Evolutionary conservation across 768 basidiomycete genomes (phyloP).

Genomic region (Trametes cingulata): DNA sequence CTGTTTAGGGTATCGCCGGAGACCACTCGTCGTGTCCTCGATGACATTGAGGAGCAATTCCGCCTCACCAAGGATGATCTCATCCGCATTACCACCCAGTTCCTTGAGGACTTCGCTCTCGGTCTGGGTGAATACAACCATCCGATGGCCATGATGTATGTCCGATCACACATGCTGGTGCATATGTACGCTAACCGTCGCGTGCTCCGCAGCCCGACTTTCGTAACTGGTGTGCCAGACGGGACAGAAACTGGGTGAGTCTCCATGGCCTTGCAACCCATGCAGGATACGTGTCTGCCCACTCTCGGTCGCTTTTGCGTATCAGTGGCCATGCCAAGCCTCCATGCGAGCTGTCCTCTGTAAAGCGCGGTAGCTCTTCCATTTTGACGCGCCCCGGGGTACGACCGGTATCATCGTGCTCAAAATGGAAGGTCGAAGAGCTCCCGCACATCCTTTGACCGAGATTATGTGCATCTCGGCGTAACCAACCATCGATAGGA

Average conservation of each 20-base stretch:
- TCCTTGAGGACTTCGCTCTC: conserved; percentile 74
- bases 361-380: neutral
- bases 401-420: conserved; percentile 18
- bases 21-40: conserved; percentile 51
- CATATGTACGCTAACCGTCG: neutral
- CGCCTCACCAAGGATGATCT: conserved; percentile 61
- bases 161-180: neutral
- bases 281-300: neutral
- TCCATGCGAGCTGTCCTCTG: neutral
- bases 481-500: conserved; percentile 14
- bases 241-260: conserved; percentile 89
- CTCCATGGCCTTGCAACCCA: neutral
- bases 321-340: neutral
- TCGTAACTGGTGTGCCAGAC: conserved; percentile 93
- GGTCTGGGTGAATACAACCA: conserved; percentile 76
- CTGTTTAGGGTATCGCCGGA: conserved; percentile 36
- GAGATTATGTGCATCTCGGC: conserved; percentile 17
- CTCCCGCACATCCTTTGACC: neutral
- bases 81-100: conserved; percentile 69
- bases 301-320: neutral
- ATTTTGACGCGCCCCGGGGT: conserved; percentile 8
- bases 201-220: conserved; percentile 68
- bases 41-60: conserved; percentile 74
- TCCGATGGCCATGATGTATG: conserved; percentile 92
- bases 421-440: conserved; percentile 11